Evolutionary conservation across 352 stramenopile genomes (phyloP), one percentile per base, ranked within the genome.

Genomic region (Peronospora destructor): DNA sequence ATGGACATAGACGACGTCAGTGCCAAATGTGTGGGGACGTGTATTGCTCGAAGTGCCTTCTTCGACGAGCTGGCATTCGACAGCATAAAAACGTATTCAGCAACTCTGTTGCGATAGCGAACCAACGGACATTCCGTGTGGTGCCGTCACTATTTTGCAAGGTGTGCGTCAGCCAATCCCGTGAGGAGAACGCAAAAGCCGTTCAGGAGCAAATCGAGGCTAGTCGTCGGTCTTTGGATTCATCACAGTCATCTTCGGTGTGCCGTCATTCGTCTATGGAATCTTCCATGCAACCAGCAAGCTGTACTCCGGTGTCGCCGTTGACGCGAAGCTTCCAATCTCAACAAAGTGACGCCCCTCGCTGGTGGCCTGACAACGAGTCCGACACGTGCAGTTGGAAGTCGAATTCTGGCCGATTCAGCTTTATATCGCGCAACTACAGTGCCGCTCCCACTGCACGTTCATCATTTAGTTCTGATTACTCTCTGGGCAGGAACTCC

Each of bases 11-110:
- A 19, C 76, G 81, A 17, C 73, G 79, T 37, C 75, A 88, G 49
- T 91, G 81, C 43, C 76, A 77, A 0, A 54, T 89, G 38, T 91
- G 81, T 37, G 76, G 80, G 7, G 77, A 87, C 28, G 69, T 87
- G 7, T 79, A 87, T 36, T 91, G 80, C 64, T 53, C 66, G 43
- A 87, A 86, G 54, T 91, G 80, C 38, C 56, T 79, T 35, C 54
- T 88, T 40, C 68, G 66, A 46, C 73, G 76, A 44, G 67, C 73
- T 25, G 67, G 64, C 8, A 57, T 64, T 44, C 52, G 57, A 33
- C 61, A 64, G 17, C 56, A 71, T 6, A 61, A 60, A 25, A 60
- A 47, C 19, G 11, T 19, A 11, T 48, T 61, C 13, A 53, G 37
- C 17, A 52, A 49, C 17, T 44, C 49, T 6, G 39, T 45, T 35